Evolutionary conservation across 805 yeast species (phyloP), one percentile per base, ranked within the genome.

Genomic region (Schizosaccharomyces lindneri): DNA sequence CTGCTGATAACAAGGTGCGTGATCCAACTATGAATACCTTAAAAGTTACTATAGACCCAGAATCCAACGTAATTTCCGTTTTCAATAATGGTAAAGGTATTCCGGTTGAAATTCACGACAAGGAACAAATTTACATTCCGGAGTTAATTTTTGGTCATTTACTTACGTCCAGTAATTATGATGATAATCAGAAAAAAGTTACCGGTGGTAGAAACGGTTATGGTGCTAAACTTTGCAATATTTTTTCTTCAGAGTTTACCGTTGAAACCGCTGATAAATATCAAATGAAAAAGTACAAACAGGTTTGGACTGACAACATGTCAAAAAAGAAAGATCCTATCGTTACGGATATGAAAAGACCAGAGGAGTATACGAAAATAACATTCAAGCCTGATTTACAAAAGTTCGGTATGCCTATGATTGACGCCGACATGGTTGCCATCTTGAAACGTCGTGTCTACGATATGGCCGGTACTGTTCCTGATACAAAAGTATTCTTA

Each of bases 141-240:
- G 96, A 93, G 73, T 78, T 93, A 73, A 93, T 93, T 67, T 93
- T 93, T 72, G 98, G 98, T 62, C 87, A 93, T 69, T 78, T 93
- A 64, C 79, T 93, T 65, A 93, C 98, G 0, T 89, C 97, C 1
- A 86, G 95, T 32, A 93, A 93, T 73, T 93, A 93, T 71, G 95
- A 93, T 71, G 98, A 93, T 71, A 81, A 90, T 65, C 86, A 93
- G 69, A 86, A 87, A 73, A 93, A 93, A 72, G 97, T 93, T 43
- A 87, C 95, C 1, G 98, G 98, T 75, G 98, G 98, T 72, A 82
- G 98, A 76, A 93, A 93, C 70, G 98, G 98, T 65, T 93, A 82
- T 70, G 98, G 98, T 73, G 98, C 98, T 60, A 93, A 93, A 69
- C 72, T 93, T 62, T 93, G 98, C 80, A 93, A 93, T 71, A 93